phyloP scores from a whole-genome alignment of 768 basidiomycete genomes.

The Hirschioporus abietinus region DNA sequence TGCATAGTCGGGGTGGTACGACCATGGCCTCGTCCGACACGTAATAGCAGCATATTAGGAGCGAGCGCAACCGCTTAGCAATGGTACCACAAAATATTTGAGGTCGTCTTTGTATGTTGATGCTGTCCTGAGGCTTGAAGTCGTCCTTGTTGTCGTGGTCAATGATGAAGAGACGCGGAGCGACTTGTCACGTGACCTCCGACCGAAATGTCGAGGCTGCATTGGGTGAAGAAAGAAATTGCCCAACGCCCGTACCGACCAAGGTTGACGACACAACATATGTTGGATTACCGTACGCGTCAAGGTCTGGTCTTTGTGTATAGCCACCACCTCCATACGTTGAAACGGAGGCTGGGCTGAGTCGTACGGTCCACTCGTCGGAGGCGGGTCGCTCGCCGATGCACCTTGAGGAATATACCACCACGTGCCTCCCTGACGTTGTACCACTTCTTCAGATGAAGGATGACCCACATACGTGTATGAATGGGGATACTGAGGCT shows the following conservation, averaged over 20 bases:
- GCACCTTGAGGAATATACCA: slow-evolving; percentile 10
- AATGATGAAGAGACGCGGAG: too few species aligned
- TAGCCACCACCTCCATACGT: background rate
- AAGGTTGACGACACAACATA: background rate
- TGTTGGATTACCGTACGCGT: slow-evolving; percentile 4
- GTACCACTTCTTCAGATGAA: slow-evolving; percentile 4
- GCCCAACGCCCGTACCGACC: background rate
- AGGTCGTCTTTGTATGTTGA: too few species aligned
- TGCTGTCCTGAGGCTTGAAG: too few species aligned
- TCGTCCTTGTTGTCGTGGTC: too few species aligned
- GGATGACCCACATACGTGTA: slow-evolving; percentile 2
- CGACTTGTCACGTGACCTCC: too few species aligned
- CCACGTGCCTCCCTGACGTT: slow-evolving; percentile 9
- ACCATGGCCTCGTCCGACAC: too few species aligned
- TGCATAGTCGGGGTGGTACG: too few species aligned
- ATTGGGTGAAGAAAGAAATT: background rate
- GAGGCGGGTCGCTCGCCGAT: slow-evolving; percentile 1
- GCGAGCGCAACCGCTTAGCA: too few species aligned
- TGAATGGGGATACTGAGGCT: slow-evolving; percentile 6
- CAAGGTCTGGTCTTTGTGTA: background rate
- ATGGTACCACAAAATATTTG: too few species aligned
- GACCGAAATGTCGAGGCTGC: too few species aligned
- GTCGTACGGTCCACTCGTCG: slow-evolving; percentile 7
- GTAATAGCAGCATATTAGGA: too few species aligned
- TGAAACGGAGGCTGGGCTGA: slow-evolving; percentile 6